phyloP scores from a whole-genome alignment of 768 basidiomycete species.

The Dioszegia crocea region DNA sequence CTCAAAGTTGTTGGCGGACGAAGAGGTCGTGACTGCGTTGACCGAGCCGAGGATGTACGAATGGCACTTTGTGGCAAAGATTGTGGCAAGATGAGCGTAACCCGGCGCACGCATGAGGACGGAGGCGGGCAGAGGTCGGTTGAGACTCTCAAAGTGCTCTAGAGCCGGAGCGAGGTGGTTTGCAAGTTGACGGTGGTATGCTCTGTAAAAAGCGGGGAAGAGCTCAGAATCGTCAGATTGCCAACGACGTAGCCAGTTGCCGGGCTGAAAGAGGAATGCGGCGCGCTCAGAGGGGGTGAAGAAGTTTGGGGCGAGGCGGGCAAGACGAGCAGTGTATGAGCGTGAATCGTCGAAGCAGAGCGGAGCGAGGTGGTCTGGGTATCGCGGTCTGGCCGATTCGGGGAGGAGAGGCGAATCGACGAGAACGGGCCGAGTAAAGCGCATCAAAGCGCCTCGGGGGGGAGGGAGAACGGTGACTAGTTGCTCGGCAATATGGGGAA shows the following conservation, averaged over 20 bases:
- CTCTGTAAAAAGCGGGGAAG: constrained; percentile 53
- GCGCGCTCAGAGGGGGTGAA: constrained; percentile 33
- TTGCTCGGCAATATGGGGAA: constrained; percentile 53
- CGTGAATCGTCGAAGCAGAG: constrained; percentile 47
- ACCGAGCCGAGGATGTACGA: constrained; percentile 54
- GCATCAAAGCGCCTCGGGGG: constrained; percentile 47
- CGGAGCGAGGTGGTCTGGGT: constrained; percentile 44
- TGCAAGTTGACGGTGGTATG: constrained; percentile 53
- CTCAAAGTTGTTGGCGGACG: constrained; percentile 45
- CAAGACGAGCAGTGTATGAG: constrained; percentile 39
- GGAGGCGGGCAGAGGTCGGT: constrained; percentile 33
- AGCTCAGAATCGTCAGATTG: constrained; percentile 54
- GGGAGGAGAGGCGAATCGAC: constrained; percentile 20
- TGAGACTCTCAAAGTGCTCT: constrained; percentile 29
- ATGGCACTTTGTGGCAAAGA: constrained; percentile 52
- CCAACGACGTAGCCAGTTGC: constrained; percentile 53
- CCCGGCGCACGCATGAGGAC: constrained; percentile 51
- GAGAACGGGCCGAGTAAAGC: constrained; percentile 41
- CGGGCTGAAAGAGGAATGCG: constrained; percentile 48
- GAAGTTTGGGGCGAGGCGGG: constrained; percentile 29
- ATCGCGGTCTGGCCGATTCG: constrained; percentile 21
- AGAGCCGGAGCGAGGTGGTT: constrained; percentile 41
- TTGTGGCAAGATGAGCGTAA: constrained; percentile 52
- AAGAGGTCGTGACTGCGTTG: constrained; percentile 53
- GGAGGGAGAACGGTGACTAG: constrained; percentile 51